A percentile compares a stretch with the other conserved stretches of the same genome.
These are phyloP conservation scores for Chytridium lagenaria DNA, from an alignment of 371 early-diverging fungal genomes.

Conservation along the genomic window DNA sequence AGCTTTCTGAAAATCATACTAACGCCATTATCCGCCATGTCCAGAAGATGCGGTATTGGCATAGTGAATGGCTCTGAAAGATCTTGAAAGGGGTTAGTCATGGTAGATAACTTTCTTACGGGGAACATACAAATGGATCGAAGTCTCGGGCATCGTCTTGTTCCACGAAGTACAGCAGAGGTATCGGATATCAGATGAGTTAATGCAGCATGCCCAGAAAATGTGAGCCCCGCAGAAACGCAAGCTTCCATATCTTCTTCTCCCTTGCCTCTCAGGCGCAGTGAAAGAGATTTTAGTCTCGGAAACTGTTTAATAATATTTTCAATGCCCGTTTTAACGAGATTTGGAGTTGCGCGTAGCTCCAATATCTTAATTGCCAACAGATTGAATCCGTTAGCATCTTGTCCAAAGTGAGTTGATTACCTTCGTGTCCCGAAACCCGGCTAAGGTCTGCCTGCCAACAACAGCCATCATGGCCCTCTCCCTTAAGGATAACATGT, in stretches of 20 bases:
- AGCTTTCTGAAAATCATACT: conserved; percentile 10
- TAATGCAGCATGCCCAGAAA: conserved; percentile 16
- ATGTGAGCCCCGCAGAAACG: conserved; percentile 1
- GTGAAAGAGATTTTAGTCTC: conserved; percentile 9
- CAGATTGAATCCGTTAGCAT: no score
- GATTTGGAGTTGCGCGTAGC: neutral
- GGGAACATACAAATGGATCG: no score
- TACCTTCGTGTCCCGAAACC: conserved; percentile 1
- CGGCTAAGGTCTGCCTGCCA: neutral
- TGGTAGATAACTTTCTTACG: no score
- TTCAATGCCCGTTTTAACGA: neutral
- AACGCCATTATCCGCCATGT: conserved; percentile 24
- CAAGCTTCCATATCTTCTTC: conserved; percentile 25
- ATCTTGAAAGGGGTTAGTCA: no score
- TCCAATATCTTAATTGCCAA: neutral
- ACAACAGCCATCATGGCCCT: neutral
- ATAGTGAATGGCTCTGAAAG: conserved; percentile 24
- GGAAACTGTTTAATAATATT: neutral
- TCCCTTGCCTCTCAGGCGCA: neutral
- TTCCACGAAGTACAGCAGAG: conserved; percentile 19
- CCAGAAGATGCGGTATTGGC: conserved; percentile 30
- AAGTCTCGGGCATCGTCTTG: conserved; percentile 23
- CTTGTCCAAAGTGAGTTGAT: no score
- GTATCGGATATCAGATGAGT: conserved; percentile 15
- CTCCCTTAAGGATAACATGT: neutral